A percentile compares a stretch with the other conserved stretches of the same genome.
Conservation (phyloP, 140 eudicot genomes). For the Erigeron philadelphicus region DNA sequence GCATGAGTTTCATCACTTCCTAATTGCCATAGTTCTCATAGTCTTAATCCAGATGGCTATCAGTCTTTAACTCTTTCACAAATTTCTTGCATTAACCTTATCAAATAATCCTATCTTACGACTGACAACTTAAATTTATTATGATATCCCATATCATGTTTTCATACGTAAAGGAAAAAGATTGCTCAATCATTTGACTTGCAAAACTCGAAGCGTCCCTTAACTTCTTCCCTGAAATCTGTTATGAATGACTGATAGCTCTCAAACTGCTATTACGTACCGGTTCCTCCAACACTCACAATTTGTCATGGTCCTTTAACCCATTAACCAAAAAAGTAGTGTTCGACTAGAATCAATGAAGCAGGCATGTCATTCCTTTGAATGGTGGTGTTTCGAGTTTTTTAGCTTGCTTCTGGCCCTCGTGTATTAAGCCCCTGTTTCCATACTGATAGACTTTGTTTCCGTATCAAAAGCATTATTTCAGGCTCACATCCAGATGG, state of each 20-base stretch:
- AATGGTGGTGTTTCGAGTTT: too few relatives aligned
- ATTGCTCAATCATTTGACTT: background rate
- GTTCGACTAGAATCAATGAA: too few relatives aligned
- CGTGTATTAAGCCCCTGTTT: too few relatives aligned
- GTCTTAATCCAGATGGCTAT: background rate
- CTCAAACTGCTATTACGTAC: background rate
- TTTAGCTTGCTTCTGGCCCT: too few relatives aligned
- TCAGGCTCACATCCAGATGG: too few relatives aligned
- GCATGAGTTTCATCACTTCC: background rate
- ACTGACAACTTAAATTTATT: background rate
- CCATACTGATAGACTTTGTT: too few relatives aligned
- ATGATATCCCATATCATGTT: background rate
- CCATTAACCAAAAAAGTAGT: background rate
- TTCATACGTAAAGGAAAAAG: background rate
- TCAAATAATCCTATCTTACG: background rate
- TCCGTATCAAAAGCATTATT: too few relatives aligned
- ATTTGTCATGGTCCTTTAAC: background rate
- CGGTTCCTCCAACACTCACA: background rate
- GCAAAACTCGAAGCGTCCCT: background rate
- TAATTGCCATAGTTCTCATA: background rate
- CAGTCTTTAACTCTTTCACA: background rate
- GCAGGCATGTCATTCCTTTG: too few relatives aligned
- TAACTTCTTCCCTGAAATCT: background rate
- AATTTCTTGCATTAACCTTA: background rate
- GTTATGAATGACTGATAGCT: background rate